Evolutionary conservation across 805 yeast species (phyloP).

Genomic region (Clavispora fructus): DNA sequence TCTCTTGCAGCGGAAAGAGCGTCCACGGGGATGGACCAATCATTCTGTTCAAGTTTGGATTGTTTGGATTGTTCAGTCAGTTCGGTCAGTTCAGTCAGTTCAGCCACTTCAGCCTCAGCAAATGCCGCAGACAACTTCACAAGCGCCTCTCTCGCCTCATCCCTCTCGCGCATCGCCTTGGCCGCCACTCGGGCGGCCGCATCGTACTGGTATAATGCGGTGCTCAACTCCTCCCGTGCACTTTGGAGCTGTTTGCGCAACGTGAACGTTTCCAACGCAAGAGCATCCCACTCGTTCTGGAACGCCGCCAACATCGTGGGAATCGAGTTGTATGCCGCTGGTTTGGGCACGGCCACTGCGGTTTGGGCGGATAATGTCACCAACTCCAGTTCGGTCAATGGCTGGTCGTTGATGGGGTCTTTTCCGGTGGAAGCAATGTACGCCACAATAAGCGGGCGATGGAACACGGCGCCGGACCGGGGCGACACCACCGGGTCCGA

Average conservation of each 20-base stretch:
- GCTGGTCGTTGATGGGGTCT: conserved; percentile 74
- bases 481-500: conserved; percentile 73
- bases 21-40: conserved; percentile 15
- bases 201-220: conserved; percentile 78
- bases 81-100: not conserved
- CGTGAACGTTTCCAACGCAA: conserved; percentile 74
- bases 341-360: conserved; percentile 28
- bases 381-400: conserved; percentile 54
- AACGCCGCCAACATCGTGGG: conserved; percentile 72
- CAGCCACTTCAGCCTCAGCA: conserved; percentile 3
- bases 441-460: conserved; percentile 50
- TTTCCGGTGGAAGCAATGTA: conserved; percentile 60
- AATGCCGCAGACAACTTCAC: conserved; percentile 41
- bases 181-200: conserved; percentile 89
- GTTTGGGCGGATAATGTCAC: conserved; percentile 28
- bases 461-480: conserved; percentile 66
- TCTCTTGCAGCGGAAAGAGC: conserved; percentile 26
- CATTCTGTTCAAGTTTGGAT: not conserved
- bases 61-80: not conserved
- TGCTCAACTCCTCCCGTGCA: conserved; percentile 67
- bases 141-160: conserved; percentile 64
- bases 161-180: conserved; percentile 65
- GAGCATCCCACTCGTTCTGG: conserved; percentile 87
- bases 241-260: conserved; percentile 65
- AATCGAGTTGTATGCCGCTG: conserved; percentile 56